Evolutionary conservation across 2,329 filamentous ascomycete genomes (phyloP), one percentile per base, ranked within the genome.

Genomic region (Basipetospora chlamydospora): DNA sequence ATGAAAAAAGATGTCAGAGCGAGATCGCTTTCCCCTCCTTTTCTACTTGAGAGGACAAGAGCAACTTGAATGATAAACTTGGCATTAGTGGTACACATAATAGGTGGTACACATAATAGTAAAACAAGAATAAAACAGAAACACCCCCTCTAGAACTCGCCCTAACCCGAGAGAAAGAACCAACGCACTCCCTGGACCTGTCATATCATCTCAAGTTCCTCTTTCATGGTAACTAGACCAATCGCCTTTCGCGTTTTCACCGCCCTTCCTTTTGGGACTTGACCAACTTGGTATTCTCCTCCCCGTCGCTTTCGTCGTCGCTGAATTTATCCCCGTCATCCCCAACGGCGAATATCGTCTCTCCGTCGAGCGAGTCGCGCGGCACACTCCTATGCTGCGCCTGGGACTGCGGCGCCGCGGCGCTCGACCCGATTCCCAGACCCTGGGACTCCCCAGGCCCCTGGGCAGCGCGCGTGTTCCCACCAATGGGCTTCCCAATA

Each of bases 271-370:
- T n/a, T n/a, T n/a, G n/a, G n/a, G n/a, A n/a, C 43, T 54, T 58
- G 28, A 75, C 70, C 43, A 75, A 55, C 35, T 66, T 70, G 13
- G 67, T 69, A 40, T 77, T 73, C 44, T 79, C 75, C 15, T 63
- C 67, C 10, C 62, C 63, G 12, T 56, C 55, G 38, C 49, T 55
- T 15, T 78, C 80, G 39, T 83, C 79, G 39, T 84, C 82, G 12
- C 80, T 85, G 66, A 86, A 88, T 52, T 79, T 84, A 51, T 90
- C 85, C 1, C 64, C 73, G 38, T 80, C 80, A 48, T 93, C 87
- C 9, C 86, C 88, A 9, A 96, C 83, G 1, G 88, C 88, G 49
- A 96, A 96, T 43, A 96, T 92, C 0, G 87, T 94, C 60, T 96
- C 90, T 9, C 86, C 86, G 43, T 96, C 87, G 23, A 73, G 54